Evolutionary conservation across 257 asterid genomes (phyloP).

Genomic region (Sherardia arvensis): DNA sequence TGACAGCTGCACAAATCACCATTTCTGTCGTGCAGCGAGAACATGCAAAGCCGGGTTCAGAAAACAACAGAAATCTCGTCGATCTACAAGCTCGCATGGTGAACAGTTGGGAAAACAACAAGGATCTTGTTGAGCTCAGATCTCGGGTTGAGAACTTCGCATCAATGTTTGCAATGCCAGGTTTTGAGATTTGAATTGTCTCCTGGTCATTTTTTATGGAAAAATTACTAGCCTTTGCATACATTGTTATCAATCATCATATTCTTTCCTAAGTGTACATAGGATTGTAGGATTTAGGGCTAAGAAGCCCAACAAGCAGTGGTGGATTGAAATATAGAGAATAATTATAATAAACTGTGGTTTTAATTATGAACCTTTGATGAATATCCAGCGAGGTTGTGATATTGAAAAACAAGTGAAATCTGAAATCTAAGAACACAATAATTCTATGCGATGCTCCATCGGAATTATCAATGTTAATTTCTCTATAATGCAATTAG

Average conservation of each 20-base stretch:
- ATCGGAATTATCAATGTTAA: no score
- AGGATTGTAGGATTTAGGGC: no score
- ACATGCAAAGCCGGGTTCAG: constrained; percentile 72
- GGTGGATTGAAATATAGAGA: background rate
- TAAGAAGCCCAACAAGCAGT: background rate
- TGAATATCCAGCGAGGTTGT: background rate
- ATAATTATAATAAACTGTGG: background rate
- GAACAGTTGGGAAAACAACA: constrained; percentile 68
- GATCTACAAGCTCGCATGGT: constrained; percentile 14
- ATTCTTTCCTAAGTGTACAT: background rate
- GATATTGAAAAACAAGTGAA: background rate
- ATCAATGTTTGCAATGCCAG: constrained; percentile 83
- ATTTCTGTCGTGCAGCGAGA: constrained; percentile 49
- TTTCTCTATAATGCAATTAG: no score
- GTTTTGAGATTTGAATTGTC: constrained; percentile 44
- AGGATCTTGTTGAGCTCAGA: constrained; percentile 61
- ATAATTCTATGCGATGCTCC: no score
- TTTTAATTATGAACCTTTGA: background rate
- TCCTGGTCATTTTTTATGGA: background rate
- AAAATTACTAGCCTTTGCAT: background rate
- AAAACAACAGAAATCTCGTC: constrained; percentile 62
- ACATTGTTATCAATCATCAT: background rate
- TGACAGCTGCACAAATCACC: constrained; percentile 60
- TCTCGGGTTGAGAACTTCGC: constrained; percentile 78
- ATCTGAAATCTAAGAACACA: no score